Evolutionary conservation across 2,329 filamentous ascomycete species (phyloP).

Genomic region (Xylaria sp.): DNA sequence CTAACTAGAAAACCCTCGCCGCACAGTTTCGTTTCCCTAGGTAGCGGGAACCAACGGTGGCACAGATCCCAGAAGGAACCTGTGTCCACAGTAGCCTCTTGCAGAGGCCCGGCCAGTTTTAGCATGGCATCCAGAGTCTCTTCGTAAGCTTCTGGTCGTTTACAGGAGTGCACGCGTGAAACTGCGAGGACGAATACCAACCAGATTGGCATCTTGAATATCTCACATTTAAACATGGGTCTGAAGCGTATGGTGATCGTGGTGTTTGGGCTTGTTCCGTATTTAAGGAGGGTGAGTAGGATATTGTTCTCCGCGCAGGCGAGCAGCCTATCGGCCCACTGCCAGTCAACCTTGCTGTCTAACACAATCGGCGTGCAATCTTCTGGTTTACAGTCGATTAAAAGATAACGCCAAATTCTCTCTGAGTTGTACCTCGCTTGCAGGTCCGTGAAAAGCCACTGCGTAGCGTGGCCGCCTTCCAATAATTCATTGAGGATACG

Average conservation of each 20-base stretch:
- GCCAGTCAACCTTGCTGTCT: background rate
- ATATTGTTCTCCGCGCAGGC: constrained; percentile 17
- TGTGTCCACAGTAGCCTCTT: background rate
- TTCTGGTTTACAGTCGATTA: background rate
- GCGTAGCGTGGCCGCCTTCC: constrained; percentile 15
- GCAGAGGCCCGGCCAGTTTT: background rate
- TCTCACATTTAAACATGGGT: background rate
- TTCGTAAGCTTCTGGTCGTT: constrained; percentile 17
- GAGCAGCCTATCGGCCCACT: constrained; percentile 20
- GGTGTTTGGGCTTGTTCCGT: constrained; percentile 15
- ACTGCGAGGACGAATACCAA: constrained; percentile 13
- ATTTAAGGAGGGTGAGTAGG: constrained; percentile 11
- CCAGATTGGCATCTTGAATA: constrained; percentile 13
- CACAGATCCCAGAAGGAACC: constrained; percentile 10
- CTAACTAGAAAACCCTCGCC: constrained; percentile 16
- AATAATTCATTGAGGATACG: constrained; percentile 26
- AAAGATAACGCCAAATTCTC: constrained; percentile 4
- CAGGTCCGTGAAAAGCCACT: background rate
- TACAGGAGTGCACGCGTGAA: constrained; percentile 8
- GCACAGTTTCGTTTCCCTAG: constrained; percentile 5
- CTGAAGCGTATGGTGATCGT: background rate
- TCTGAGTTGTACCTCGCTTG: constrained; percentile 1
- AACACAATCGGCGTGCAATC: background rate
- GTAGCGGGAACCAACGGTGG: constrained; percentile 8
- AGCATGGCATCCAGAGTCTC: constrained; percentile 21